Evolutionary conservation across 352 stramenopile genomes (phyloP).

Genomic region (Pythium monospermum): DNA sequence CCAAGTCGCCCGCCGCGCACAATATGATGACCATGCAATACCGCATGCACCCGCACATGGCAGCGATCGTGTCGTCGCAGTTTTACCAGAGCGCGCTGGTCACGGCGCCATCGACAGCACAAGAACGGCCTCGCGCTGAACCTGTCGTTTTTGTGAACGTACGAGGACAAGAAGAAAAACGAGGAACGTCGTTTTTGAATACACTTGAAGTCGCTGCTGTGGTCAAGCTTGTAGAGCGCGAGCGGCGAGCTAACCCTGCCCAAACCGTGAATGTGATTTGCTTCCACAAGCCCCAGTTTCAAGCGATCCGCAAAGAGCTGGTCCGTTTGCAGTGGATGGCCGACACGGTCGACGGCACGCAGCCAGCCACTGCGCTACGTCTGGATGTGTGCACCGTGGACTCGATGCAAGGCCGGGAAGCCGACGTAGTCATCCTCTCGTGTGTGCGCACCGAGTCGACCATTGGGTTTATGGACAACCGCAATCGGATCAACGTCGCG

Average conservation of each 20-base stretch:
- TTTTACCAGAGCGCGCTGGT: not conserved
- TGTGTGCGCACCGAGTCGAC: not conserved
- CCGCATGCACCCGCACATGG: not conserved
- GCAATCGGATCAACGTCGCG: conserved; percentile 3
- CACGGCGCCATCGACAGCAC: not conserved
- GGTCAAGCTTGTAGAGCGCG: not conserved
- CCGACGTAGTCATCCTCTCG: not conserved
- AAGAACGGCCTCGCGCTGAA: not conserved
- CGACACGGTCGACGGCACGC: not conserved
- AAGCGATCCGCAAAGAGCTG: not conserved
- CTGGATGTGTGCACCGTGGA: conserved; percentile 1
- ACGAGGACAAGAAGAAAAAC: not conserved
- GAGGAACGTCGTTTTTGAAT: not conserved
- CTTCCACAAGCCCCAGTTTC: not conserved
- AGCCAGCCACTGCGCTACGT: not conserved
- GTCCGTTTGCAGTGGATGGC: not conserved
- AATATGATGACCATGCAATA: not conserved
- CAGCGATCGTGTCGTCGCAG: not conserved
- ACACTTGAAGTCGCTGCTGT: not conserved
- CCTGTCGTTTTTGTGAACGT: not conserved
- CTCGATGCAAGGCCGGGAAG: not conserved
- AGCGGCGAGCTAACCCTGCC: not conserved
- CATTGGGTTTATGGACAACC: conserved; percentile 1
- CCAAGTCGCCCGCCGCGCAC: not conserved
- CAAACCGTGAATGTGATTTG: not conserved